Evolutionary conservation across 306 rosid genomes (phyloP).

Genomic region (Gynostemma pentaphyllum): DNA sequence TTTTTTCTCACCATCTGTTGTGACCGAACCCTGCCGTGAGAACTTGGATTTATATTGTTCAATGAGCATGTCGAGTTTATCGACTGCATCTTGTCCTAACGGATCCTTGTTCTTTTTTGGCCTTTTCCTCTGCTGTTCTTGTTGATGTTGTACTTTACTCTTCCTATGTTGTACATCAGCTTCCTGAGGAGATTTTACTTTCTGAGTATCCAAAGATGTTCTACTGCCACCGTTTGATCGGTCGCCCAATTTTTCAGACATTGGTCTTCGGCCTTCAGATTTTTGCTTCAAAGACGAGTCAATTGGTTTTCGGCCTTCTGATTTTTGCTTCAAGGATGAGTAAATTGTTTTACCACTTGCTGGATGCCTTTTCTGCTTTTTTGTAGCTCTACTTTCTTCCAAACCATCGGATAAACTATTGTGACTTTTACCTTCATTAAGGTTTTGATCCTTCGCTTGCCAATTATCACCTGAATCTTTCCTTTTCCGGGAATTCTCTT

Average conservation of each 20-base stretch:
- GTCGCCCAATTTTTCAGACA: constrained; percentile 21
- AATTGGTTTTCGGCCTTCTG: constrained; percentile 18
- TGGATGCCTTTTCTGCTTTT: constrained; percentile 37
- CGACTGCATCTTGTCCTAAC: constrained; percentile 48
- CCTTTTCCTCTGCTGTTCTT: constrained; percentile 28
- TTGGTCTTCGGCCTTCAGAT: constrained; percentile 16
- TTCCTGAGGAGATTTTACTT: constrained; percentile 17
- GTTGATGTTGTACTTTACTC: constrained; percentile 35
- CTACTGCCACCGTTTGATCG: constrained; percentile 7
- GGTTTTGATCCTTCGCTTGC: constrained; percentile 18
- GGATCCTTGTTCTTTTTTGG: constrained; percentile 54
- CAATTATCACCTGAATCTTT: constrained; percentile 29
- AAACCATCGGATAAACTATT: constrained; percentile 17
- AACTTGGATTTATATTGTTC: constrained; percentile 70
- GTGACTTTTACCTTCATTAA: constrained; percentile 20
- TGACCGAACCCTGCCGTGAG: constrained; percentile 32
- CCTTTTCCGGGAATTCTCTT: constrained; percentile 28
- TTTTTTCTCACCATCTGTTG: constrained; percentile 36
- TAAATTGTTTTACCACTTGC: constrained; percentile 14
- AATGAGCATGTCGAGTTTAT: constrained; percentile 84
- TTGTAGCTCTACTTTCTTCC: constrained; percentile 23
- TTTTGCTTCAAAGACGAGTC: constrained; percentile 7
- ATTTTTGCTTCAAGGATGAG: constrained; percentile 6
- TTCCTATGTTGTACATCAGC: constrained; percentile 22
- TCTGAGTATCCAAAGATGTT: constrained; percentile 7